Percentiles rank a stretch among this genome's conserved stretches.
phyloP scores from a whole-genome alignment of 164 flowering plant species.

The Annona squamosa region DNA sequence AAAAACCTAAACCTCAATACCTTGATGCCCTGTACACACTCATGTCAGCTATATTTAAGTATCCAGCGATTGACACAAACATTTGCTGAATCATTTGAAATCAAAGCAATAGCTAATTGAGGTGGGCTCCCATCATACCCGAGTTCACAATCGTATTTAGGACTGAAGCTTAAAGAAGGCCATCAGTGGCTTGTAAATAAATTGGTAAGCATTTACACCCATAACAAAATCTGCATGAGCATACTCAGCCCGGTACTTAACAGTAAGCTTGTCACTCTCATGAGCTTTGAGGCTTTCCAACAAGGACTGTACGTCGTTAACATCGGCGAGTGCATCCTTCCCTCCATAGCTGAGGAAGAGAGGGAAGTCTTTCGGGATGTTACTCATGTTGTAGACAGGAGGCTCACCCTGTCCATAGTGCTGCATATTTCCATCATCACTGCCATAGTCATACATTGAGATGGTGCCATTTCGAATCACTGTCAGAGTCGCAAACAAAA shows the following conservation, averaged over 20 bases:
- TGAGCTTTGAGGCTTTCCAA: constrained; percentile 50
- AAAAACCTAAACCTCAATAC: too few relatives aligned
- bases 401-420: constrained; percentile 67
- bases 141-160: background rate
- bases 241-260: constrained; percentile 44
- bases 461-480: constrained; percentile 58
- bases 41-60: too few relatives aligned
- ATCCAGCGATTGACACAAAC: too few relatives aligned
- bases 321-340: constrained; percentile 52
- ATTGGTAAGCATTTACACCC: constrained; percentile 55
- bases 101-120: too few relatives aligned
- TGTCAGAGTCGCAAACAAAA: constrained; percentile 9
- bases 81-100: too few relatives aligned
- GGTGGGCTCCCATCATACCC: too few relatives aligned
- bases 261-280: constrained; percentile 43
- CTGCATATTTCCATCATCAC: constrained; percentile 34
- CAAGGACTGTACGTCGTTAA: constrained; percentile 47
- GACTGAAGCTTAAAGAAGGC: constrained; percentile 44
- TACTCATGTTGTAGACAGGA: constrained; percentile 58
- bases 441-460: constrained; percentile 60
- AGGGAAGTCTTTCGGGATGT: constrained; percentile 60
- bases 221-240: constrained; percentile 79
- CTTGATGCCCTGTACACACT: too few relatives aligned
- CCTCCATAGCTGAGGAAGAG: constrained; percentile 78
- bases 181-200: constrained; percentile 59